Percentiles rank a stretch among this genome's conserved stretches.
These are phyloP conservation scores for Aspergillus arachidicola DNA, from an alignment of 2,329 filamentous ascomycete genomes.

Conservation along the genomic window DNA sequence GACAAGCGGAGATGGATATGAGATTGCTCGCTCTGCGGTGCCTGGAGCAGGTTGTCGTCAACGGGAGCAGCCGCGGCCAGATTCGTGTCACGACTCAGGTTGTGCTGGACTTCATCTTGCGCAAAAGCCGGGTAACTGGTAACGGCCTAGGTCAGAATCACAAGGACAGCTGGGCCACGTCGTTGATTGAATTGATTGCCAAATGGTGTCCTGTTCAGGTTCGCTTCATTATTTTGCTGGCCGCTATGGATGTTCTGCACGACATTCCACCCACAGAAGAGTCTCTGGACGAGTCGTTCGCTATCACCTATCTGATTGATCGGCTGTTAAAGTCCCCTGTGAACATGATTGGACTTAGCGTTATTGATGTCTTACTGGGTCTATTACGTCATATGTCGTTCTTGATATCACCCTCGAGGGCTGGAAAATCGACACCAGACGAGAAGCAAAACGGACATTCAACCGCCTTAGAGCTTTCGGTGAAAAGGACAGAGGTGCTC, in stretches of 20 bases:
- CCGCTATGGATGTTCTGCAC: conserved; percentile 75
- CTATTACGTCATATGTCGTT: conserved; percentile 81
- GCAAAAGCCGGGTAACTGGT: conserved; percentile 58
- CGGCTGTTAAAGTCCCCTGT: conserved; percentile 83
- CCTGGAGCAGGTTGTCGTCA: conserved; percentile 80
- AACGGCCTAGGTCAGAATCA: conserved; percentile 44
- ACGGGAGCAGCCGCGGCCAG: conserved; percentile 75
- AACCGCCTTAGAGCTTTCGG: conserved; percentile 45
- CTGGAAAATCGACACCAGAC: conserved; percentile 36
- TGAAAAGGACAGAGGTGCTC: conserved; percentile 65
- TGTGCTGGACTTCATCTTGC: conserved; percentile 71
- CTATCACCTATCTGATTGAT: conserved; percentile 76
- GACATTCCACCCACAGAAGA: conserved; percentile 70
- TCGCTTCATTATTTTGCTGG: conserved; percentile 85
- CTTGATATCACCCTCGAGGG: conserved; percentile 67
- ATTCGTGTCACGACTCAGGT: conserved; percentile 75
- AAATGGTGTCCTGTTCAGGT: conserved; percentile 93
- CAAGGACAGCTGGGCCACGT: conserved; percentile 75
- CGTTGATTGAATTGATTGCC: conserved; percentile 76
- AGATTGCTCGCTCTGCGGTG: conserved; percentile 82
- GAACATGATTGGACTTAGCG: conserved; percentile 91
- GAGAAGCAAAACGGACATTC: conserved; percentile 22
- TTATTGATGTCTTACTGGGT: conserved; percentile 90
- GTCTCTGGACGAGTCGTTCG: conserved; percentile 71
- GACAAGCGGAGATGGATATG: conserved; percentile 84